phyloP scores from a whole-genome alignment of 768 basidiomycete genomes.

The Lactarius akahatsu region DNA sequence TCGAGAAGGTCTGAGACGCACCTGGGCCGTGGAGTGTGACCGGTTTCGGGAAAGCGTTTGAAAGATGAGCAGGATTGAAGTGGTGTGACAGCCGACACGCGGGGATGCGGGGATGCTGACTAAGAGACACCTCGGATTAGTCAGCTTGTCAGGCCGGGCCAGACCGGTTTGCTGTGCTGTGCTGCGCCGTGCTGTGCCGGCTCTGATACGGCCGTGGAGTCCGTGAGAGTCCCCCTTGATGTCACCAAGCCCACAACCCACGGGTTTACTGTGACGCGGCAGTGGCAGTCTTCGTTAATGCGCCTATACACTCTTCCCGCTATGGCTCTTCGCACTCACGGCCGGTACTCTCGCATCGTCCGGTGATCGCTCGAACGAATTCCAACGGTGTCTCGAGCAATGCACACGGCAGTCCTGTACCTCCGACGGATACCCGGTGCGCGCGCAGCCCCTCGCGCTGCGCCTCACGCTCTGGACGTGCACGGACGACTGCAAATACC shows the following conservation, averaged over 20 bases:
- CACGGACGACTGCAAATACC: conserved; percentile 82
- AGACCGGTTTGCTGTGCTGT: background rate
- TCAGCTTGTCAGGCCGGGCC: background rate
- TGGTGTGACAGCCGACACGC: background rate
- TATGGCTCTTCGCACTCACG: background rate
- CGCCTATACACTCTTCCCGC: conserved; percentile 20
- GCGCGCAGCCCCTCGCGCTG: conserved; percentile 46
- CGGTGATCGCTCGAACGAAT: conserved; percentile 39
- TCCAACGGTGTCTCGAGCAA: conserved; percentile 38
- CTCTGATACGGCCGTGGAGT: no score
- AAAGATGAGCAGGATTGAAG: background rate
- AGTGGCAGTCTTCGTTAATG: conserved; percentile 17
- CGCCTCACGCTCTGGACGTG: conserved; percentile 85
- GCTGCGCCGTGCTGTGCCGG: background rate
- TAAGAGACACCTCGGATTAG: background rate
- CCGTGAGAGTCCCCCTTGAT: background rate
- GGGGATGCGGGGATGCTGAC: conserved; percentile 3
- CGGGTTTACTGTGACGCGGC: background rate
- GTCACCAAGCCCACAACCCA: background rate
- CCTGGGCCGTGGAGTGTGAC: background rate
- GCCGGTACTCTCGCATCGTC: conserved; percentile 30
- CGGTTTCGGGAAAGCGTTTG: background rate
- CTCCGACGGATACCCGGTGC: conserved; percentile 33
- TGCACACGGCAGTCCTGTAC: conserved; percentile 37
- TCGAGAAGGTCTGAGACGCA: conserved; percentile 8